Evolutionary conservation across 148 eudicot species (phyloP).

Genomic region (Salicornia ramosissima): DNA sequence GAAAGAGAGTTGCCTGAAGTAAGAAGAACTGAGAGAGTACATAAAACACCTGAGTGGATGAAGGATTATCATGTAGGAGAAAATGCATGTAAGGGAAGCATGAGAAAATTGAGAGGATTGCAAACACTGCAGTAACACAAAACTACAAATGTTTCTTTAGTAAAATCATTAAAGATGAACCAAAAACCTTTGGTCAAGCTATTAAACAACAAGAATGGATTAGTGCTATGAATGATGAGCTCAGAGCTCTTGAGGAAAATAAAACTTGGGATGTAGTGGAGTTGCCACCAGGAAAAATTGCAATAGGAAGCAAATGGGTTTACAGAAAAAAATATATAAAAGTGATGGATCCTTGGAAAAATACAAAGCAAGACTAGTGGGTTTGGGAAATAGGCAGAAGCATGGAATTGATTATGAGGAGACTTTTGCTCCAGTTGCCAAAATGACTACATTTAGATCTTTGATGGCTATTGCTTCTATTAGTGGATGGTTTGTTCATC

Average conservation of each 20-base stretch:
- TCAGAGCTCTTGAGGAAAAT: background rate
- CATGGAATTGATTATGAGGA: background rate
- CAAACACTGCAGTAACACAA: background rate
- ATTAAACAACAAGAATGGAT: background rate
- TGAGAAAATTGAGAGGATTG: background rate
- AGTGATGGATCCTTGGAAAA: background rate
- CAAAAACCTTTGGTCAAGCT: background rate
- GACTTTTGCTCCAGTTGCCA: background rate
- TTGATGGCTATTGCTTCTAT: background rate
- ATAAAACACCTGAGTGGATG: background rate
- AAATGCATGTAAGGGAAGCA: rapidly evolving
- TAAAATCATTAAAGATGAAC: background rate
- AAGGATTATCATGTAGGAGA: background rate
- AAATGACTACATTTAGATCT: background rate
- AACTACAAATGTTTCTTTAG: background rate
- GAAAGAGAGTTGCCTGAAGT: too few species aligned
- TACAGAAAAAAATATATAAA: background rate
- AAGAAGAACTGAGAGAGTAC: background rate
- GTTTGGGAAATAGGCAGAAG: background rate
- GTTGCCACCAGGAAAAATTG: background rate
- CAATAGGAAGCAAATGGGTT: background rate
- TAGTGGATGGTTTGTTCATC: too few species aligned
- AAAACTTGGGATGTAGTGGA: background rate
- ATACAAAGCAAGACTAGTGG: background rate
- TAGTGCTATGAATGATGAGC: background rate